phyloP scores from a whole-genome alignment of 2,329 filamentous ascomycete species.

The Fusarium succisae region DNA sequence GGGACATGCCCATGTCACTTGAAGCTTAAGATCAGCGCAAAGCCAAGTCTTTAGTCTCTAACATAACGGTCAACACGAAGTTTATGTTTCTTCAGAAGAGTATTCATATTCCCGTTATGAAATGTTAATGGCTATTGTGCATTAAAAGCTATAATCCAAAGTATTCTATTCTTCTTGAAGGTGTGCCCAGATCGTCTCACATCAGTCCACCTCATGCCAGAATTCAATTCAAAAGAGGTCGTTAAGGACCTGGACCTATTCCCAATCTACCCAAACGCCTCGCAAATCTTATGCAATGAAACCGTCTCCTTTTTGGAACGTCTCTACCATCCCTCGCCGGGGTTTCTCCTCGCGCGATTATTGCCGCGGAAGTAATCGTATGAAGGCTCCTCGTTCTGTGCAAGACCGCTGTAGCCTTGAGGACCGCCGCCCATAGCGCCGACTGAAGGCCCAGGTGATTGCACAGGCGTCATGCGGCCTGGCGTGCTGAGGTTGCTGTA shows the following conservation, averaged over 20 bases:
- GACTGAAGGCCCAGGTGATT: slow-evolving; percentile 53
- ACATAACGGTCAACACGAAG: neutral
- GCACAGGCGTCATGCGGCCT: slow-evolving; percentile 38
- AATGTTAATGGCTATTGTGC: slow-evolving; percentile 13
- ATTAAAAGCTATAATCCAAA: slow-evolving; percentile 37
- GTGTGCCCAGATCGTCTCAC: slow-evolving; percentile 20
- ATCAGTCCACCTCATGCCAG: slow-evolving; percentile 28
- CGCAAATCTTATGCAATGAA: slow-evolving; percentile 37
- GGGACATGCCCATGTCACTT: neutral
- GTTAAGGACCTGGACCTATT: neutral
- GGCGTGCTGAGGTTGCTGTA: slow-evolving; percentile 44
- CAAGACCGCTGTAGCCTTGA: slow-evolving; percentile 67
- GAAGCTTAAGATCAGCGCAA: neutral
- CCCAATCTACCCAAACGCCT: slow-evolving; percentile 46
- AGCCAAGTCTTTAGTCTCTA: neutral
- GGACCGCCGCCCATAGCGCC: slow-evolving; percentile 67
- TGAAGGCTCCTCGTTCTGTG: slow-evolving; percentile 60
- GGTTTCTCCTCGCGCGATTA: slow-evolving; percentile 40
- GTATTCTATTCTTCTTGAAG: slow-evolving; percentile 20
- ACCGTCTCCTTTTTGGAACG: neutral
- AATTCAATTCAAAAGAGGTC: slow-evolving; percentile 16
- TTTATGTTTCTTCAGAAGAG: neutral
- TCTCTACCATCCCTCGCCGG: slow-evolving; percentile 53
- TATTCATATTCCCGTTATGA: neutral
- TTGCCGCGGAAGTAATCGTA: slow-evolving; percentile 67